A percentile compares a stretch with the other conserved stretches of the same genome.
These are phyloP conservation scores for Phyllosticta citrichinensis DNA, from an alignment of 2,329 filamentous ascomycete species.

Conservation along the genomic window DNA sequence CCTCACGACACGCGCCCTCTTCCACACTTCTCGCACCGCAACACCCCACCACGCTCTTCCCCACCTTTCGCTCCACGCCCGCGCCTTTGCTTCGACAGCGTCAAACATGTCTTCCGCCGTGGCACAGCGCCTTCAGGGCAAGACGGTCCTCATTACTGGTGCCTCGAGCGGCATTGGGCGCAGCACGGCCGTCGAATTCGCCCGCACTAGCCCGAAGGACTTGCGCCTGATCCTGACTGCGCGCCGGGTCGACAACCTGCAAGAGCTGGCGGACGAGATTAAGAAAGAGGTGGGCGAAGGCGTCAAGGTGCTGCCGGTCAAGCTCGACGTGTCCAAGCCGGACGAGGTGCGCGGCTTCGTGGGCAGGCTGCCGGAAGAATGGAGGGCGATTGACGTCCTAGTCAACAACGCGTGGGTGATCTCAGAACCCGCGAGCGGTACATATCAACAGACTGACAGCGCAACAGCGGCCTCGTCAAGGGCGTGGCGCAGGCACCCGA, in stretches of 20 bases:
- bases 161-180: conserved; percentile 88
- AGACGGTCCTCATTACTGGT: conserved; percentile 85
- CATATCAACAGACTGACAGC: background rate
- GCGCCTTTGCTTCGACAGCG: conserved; percentile 14
- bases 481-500: conserved; percentile 77
- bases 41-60: background rate
- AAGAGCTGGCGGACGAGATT: conserved; percentile 68
- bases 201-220: conserved; percentile 67
- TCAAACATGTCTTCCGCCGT: conserved; percentile 56
- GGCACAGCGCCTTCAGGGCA: conserved; percentile 78
- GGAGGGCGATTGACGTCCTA: conserved; percentile 73
- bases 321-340: conserved; percentile 77
- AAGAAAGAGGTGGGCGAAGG: conserved; percentile 61
- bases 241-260: conserved; percentile 68
- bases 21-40: background rate
- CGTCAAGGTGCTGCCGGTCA: conserved; percentile 71
- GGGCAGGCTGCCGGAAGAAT: conserved; percentile 64
- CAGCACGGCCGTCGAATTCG: conserved; percentile 81
- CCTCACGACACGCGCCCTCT: conserved; percentile 15
- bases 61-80: conserved; percentile 1
- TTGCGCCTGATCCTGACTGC: conserved; percentile 82
- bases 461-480: conserved; percentile 70
- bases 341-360: conserved; percentile 68
- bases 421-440: background rate
- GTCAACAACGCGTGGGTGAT: conserved; percentile 84